A percentile compares a stretch with the other conserved stretches of the same genome.
Conservation (phyloP, 2,329 filamentous ascomycete species). For the Arthrobotrys pseudoclavata region DNA sequence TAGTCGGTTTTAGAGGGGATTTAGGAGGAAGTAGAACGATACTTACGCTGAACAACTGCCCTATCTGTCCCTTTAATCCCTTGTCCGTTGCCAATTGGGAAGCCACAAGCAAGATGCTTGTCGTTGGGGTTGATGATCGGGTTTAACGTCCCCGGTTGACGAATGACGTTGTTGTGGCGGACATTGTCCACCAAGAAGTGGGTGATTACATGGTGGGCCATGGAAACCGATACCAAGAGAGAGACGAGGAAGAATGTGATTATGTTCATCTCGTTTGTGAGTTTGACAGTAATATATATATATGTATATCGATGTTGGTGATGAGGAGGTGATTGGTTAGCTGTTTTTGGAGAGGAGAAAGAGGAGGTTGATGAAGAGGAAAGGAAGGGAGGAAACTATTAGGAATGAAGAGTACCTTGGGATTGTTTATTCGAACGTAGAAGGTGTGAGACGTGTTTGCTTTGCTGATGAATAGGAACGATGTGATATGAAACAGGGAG, state of each 20-base stretch:
- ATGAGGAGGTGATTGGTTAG: not conserved
- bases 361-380: not conserved
- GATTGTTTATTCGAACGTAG: not conserved
- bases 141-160: slow-evolving; percentile 47
- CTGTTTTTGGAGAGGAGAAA: not conserved
- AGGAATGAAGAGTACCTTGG: not conserved
- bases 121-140: slow-evolving; percentile 29
- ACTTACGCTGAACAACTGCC: slow-evolving; percentile 32
- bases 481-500: slow-evolving; percentile 17
- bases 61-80: slow-evolving; percentile 28
- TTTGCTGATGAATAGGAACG: not conserved
- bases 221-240: not conserved
- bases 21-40: not conserved
- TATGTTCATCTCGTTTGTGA: slow-evolving; percentile 15
- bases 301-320: not conserved
- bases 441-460: not conserved
- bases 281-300: slow-evolving; percentile 2
- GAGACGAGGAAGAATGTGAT: not conserved
- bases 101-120: slow-evolving; percentile 34
- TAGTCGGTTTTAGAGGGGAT: not conserved
- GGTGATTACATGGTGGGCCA: slow-evolving; percentile 46
- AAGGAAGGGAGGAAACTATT: not conserved
- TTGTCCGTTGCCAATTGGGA: slow-evolving; percentile 27
- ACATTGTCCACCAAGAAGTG: slow-evolving; percentile 37
- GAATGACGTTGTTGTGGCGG: slow-evolving; percentile 41